These are phyloP conservation scores for Atkinsonella texensis DNA, from an alignment of 2,329 filamentous ascomycete genomes.

Conservation along the genomic window DNA sequence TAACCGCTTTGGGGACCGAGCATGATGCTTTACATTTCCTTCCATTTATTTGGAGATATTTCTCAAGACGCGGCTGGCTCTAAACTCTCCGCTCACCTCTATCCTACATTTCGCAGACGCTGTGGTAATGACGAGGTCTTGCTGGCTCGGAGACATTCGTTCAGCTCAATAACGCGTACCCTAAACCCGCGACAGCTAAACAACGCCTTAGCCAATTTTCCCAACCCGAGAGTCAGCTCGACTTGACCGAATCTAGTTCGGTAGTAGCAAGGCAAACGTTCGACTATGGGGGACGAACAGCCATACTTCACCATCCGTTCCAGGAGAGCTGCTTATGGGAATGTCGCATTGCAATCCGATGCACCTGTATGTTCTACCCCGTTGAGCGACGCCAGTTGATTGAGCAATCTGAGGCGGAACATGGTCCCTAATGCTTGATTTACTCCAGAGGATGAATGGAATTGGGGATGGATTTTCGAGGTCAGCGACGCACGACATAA, in stretches of 20 bases:
- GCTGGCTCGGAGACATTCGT: not conserved
- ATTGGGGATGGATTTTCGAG: constrained; percentile 17
- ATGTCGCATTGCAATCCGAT: constrained; percentile 35
- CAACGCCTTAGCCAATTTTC: not conserved
- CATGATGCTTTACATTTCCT: not conserved
- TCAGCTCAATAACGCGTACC: not conserved
- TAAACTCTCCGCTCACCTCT: not conserved
- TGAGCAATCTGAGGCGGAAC: not conserved
- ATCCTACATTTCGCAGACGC: not conserved
- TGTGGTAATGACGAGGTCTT: constrained; percentile 1
- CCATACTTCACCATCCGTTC: constrained; percentile 43
- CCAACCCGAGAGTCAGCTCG: not conserved
- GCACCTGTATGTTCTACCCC: constrained; percentile 30
- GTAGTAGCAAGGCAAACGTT: not conserved
- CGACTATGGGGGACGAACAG: constrained; percentile 28
- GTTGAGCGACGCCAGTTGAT: not conserved
- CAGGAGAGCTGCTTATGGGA: constrained; percentile 31
- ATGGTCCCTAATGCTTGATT: not conserved
- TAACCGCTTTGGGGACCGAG: constrained; percentile 14
- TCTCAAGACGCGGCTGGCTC: not conserved
- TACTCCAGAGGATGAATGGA: not conserved
- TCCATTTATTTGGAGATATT: not conserved
- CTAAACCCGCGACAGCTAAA: not conserved
- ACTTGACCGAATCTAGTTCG: not conserved
- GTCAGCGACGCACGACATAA: constrained; percentile 42